A percentile compares a stretch with the other conserved stretches of the same genome.
phyloP scores from a whole-genome alignment of 148 eudicot genomes.

The Vaccinium darrowii region DNA sequence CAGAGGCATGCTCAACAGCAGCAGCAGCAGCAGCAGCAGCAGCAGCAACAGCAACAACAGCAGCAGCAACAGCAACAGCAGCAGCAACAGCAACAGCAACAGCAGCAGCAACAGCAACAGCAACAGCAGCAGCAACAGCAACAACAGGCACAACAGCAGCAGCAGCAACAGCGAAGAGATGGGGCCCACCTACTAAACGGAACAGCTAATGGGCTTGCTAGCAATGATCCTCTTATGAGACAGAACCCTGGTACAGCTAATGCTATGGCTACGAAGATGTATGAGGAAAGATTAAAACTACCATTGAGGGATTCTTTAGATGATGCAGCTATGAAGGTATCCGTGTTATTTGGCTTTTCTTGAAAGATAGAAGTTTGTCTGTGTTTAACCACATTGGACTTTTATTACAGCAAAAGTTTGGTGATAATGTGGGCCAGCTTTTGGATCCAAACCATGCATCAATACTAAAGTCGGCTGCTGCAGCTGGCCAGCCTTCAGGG shows the following conservation, averaged over 20 bases:
- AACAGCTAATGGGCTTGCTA: slow-evolving; percentile 47
- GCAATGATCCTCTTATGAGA: slow-evolving; percentile 49
- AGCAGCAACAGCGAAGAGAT: slow-evolving; percentile 58
- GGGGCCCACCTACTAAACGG: slow-evolving; percentile 49
- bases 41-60: slow-evolving; percentile 30
- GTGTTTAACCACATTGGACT: slow-evolving; percentile 31
- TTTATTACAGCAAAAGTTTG: slow-evolving; percentile 64
- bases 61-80: slow-evolving; percentile 34
- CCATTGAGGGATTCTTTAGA: slow-evolving; percentile 61
- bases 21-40: slow-evolving; percentile 42
- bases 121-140: slow-evolving; percentile 45
- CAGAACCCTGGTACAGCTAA: slow-evolving; percentile 58
- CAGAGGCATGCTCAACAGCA: slow-evolving; percentile 52
- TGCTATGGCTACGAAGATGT: slow-evolving; percentile 60
- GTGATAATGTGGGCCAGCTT: slow-evolving; percentile 54
- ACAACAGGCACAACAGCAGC: slow-evolving; percentile 46
- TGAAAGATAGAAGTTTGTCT: background rate
- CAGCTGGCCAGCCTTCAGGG: slow-evolving; percentile 63
- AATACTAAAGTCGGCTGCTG: slow-evolving; percentile 50
- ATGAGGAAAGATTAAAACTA: slow-evolving; percentile 56
- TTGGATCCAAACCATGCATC: slow-evolving; percentile 57
- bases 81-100: slow-evolving; percentile 39
- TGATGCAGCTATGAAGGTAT: slow-evolving; percentile 57
- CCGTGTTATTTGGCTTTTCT: background rate
- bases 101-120: slow-evolving; percentile 39